Base-by-base conservation (phyloP, 495 filamentous ascomycete species). In the Talaromyces wortmannii region DNA sequence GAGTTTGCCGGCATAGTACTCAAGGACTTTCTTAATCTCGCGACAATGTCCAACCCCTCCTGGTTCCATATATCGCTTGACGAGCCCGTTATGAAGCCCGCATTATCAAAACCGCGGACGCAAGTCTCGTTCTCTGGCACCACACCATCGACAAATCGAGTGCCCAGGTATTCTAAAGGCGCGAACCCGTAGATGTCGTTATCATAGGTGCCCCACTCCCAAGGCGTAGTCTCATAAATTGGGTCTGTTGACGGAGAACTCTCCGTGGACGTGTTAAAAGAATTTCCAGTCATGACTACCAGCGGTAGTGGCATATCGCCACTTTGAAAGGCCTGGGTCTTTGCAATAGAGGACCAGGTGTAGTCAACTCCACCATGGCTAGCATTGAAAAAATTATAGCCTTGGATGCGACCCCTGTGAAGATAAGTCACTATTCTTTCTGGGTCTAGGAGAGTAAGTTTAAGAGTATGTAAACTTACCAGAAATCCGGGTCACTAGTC, bases 301-400 rank as follows among this genome's bases (percentile, higher is more conserved):
- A 95, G 79, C 0, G 90, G 90, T 69, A 95, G 81, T 3, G 90
- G 90, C 30, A 81, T 79, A 31, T 79, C 67, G 18, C 74, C 88
- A 13, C 68, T 68, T 6, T 72, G 64, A 73, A 92, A 94, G 55
- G 80, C 68, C 31, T 79, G 67, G 29, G 77, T 75, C n/a, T 80
- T 66, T 13, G 86, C 82, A 63, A 95, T 90, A 32, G 87, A 91
- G 44, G 88, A 91, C 70, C 82, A 94, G n/a, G 90, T 95, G 60
- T 84, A 85, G 3, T 75, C 76, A 44, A 86, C 83, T 0, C 89
- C 90, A 31, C 90, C 90, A 60, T 90, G 69, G 4, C 74, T 72
- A 23, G 76, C 86, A 66, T 90, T 84, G 62, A 95, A 77, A 52
- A 95, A 77, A 63, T 94, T 87, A 59, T 81, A 89, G 32, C 82